These are phyloP conservation scores for Primulina huaijiensis DNA, from an alignment of 257 asterid species.

Conservation along the genomic window DNA sequence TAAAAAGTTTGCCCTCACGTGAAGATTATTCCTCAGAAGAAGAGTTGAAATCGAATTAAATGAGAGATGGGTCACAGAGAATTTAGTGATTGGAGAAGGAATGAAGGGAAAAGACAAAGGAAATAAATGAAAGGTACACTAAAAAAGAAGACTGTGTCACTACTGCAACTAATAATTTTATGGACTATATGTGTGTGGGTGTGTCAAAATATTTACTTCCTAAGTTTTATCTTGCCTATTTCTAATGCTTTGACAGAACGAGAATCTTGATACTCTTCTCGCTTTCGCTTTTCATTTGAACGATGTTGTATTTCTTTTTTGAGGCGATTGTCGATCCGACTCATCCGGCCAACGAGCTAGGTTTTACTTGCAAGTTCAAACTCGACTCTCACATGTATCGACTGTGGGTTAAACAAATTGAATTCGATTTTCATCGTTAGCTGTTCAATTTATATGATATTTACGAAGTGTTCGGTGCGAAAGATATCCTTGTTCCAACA, in stretches of 20 bases:
- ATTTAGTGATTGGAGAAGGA: constrained; percentile 61
- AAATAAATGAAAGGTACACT: constrained; percentile 61
- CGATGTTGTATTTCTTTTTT: too few relatives aligned
- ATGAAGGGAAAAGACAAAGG: constrained; percentile 70
- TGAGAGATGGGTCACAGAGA: constrained; percentile 39
- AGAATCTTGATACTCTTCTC: background rate
- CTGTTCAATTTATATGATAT: too few relatives aligned
- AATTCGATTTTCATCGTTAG: too few relatives aligned
- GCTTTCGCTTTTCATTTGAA: too few relatives aligned
- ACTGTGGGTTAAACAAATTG: too few relatives aligned
- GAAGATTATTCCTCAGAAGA: constrained; percentile 4
- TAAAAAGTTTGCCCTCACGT: too few relatives aligned
- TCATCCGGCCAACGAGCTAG: too few relatives aligned
- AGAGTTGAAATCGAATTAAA: constrained; percentile 9
- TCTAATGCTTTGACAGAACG: constrained; percentile 26
- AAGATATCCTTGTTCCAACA: too few relatives aligned
- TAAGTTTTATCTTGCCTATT: constrained; percentile 17
- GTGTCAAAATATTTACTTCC: constrained; percentile 26
- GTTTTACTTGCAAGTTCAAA: too few relatives aligned
- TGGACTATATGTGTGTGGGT: constrained; percentile 35
- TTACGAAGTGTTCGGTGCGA: too few relatives aligned
- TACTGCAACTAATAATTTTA: constrained; percentile 52
- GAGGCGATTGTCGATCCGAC: too few relatives aligned
- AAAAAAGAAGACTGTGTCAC: constrained; percentile 59
- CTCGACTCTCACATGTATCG: too few relatives aligned